phyloP scores from a whole-genome alignment of 148 eudicot species.

The Polygonum maritimum region DNA sequence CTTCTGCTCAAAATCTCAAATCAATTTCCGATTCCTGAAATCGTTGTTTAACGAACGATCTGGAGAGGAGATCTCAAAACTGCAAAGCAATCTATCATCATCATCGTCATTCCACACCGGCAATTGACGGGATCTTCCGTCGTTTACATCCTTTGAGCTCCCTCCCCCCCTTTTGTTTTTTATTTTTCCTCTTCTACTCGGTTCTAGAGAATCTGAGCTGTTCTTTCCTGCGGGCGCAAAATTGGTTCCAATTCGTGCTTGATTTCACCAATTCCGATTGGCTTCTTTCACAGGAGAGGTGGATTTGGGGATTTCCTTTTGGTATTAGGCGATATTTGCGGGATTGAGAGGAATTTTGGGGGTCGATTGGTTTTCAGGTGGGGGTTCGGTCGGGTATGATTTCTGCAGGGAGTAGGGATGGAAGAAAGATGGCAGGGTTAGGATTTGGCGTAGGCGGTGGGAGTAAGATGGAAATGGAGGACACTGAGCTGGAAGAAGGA shows the following conservation, averaged over 20 bases:
- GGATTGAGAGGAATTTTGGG: not conserved
- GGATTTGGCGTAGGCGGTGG: conserved; percentile 30
- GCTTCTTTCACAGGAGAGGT: not conserved
- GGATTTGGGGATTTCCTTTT: not conserved
- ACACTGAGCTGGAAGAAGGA: conserved; percentile 81
- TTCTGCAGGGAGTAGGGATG: conserved; percentile 67
- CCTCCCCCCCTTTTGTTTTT: not conserved
- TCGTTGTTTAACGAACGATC: conserved; percentile 6
- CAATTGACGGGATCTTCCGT: not conserved
- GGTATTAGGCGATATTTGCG: not conserved
- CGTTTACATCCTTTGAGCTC: not conserved
- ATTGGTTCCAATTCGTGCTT: not conserved
- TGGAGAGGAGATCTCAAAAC: not conserved
- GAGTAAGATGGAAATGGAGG: conserved; percentile 44
- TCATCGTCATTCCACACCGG: not conserved
- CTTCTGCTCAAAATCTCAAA: not conserved
- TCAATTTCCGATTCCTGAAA: not conserved
- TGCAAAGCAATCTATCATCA: not conserved
- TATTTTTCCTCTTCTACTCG: not conserved
- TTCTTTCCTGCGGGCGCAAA: not conserved
- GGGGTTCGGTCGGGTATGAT: conserved; percentile 34
- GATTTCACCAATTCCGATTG: not conserved
- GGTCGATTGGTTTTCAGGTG: not conserved
- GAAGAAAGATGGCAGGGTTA: conserved; percentile 46
- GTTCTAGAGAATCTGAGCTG: not conserved